These are phyloP conservation scores for Trichopus zeylanicus DNA, from an alignment of 116 monocot genomes.

Conservation along the genomic window DNA sequence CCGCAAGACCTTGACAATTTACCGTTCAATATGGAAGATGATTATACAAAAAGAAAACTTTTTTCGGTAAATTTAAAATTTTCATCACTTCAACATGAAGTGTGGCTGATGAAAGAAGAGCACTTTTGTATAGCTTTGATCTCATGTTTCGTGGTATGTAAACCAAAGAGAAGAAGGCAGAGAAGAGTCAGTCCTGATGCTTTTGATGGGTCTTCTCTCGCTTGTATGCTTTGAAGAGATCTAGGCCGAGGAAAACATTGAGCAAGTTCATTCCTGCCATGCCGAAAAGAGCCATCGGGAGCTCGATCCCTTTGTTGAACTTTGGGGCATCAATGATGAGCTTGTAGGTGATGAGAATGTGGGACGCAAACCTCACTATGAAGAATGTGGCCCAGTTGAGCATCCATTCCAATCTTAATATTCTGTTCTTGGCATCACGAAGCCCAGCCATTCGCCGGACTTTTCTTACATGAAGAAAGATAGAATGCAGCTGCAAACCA, in stretches of 20 bases:
- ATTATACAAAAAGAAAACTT: too few species aligned
- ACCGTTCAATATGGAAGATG: too few species aligned
- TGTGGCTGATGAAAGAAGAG: too few species aligned
- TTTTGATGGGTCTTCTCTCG: constrained; percentile 46
- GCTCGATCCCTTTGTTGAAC: constrained; percentile 72
- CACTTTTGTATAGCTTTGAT: background rate
- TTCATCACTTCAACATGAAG: too few species aligned
- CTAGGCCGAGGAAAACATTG: constrained; percentile 73
- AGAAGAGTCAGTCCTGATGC: constrained; percentile 22
- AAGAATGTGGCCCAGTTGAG: constrained; percentile 78
- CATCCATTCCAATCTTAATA: constrained; percentile 59
- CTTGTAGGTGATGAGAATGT: constrained; percentile 83
- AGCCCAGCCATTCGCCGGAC: constrained; percentile 72
- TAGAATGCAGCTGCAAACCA: constrained; percentile 65
- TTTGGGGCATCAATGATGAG: constrained; percentile 66
- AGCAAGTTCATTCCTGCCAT: constrained; percentile 90
- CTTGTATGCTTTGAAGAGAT: constrained; percentile 66
- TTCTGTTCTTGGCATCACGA: constrained; percentile 27
- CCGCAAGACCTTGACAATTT: too few species aligned
- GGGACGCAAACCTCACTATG: constrained; percentile 43
- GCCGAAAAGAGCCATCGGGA: constrained; percentile 81
- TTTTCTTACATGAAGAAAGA: constrained; percentile 82
- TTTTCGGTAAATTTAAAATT: too few species aligned
- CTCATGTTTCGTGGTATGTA: background rate
- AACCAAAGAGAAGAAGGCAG: background rate